Evolutionary conservation across 108 stramenopile species (phyloP), one percentile per base, ranked within the genome.

Genomic region (Discostella stelligeroides): DNA sequence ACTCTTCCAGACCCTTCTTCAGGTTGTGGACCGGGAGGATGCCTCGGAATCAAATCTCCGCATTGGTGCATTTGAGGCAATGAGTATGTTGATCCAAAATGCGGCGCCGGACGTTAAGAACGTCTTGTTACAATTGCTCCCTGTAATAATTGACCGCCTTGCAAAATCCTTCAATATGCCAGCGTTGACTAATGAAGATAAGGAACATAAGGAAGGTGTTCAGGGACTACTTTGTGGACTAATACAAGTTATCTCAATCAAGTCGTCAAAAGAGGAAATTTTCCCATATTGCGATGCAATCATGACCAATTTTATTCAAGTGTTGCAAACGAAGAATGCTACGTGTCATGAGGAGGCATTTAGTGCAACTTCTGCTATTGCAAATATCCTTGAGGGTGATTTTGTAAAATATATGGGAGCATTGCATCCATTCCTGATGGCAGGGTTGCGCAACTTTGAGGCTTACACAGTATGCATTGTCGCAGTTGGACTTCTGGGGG

Each of bases 341-440:
- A 80, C 81, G 24, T 92, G 87, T 54, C 96, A 97, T 78, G 97
- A 97, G 72, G 98, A 99, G 75, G 95, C 96, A 34, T 92, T 97
- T 53, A 81, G 93, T 71, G 92, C 97, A 1, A 88, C 92, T 30
- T 93, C 94, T 12, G 87, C 94, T 9, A 73, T 99, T 50, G 88
- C 92, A 15, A 87, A 92, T 47, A 82, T 80, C 28, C 24, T 97
- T 63, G 96, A 97, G 65, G 85, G 64, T 3, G 90, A 87, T 37
- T 99, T 98, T 70, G 70, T 72, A 62, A 95, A 95, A 76, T 99
- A 99, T 82, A 91, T 98, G 94, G 48, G 68, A 29, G 83, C 84
- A 11, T 79, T 98, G 29, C 78, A 86, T 27, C 95, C 95, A 0
- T 84, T 85, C 69, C 81, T 99, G 46, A 68, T 97, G 51, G 62